Evolutionary conservation across 2,329 filamentous ascomycete genomes (phyloP).

Genomic region (Aureobasidium sp.): DNA sequence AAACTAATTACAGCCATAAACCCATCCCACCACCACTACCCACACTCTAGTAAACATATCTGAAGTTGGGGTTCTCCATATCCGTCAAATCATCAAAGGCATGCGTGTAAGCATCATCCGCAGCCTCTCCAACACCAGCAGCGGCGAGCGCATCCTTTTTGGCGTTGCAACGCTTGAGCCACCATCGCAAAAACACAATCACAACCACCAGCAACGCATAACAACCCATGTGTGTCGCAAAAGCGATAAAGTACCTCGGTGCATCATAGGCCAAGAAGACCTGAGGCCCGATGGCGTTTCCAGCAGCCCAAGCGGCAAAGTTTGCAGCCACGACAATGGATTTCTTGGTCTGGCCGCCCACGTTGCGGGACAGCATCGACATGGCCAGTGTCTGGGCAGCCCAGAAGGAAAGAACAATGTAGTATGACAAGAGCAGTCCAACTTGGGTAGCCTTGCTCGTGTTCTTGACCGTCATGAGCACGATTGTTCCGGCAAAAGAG

Average conservation of each 20-base stretch:
- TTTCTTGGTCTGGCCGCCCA: constrained; percentile 68
- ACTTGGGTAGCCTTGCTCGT: constrained; percentile 49
- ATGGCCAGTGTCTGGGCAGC: constrained; percentile 40
- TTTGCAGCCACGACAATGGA: constrained; percentile 58
- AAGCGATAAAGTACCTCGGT: constrained; percentile 61
- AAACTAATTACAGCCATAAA: neutral
- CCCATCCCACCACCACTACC: neutral
- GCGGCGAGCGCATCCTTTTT: constrained; percentile 28
- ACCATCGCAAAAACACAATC: constrained; percentile 30
- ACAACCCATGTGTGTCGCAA: constrained; percentile 60
- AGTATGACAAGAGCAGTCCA: constrained; percentile 64
- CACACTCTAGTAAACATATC: constrained; percentile 27
- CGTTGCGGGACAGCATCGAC: constrained; percentile 59
- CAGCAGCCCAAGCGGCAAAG: constrained; percentile 55
- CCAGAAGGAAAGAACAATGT: constrained; percentile 71
- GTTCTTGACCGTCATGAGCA: constrained; percentile 60
- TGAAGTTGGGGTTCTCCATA: constrained; percentile 22
- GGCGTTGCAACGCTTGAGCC: constrained; percentile 34
- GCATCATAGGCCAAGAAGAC: constrained; percentile 53
- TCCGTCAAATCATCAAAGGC: constrained; percentile 27
- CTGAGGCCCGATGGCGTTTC: constrained; percentile 59
- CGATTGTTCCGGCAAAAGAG: constrained; percentile 62
- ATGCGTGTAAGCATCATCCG: constrained; percentile 18
- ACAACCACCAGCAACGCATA: constrained; percentile 40
- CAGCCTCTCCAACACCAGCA: constrained; percentile 18